A percentile compares a stretch with the other conserved stretches of the same genome.
Evolutionary conservation across 805 yeast genomes (phyloP).

Genomic region (Kregervanrija pseudodelftensis): DNA sequence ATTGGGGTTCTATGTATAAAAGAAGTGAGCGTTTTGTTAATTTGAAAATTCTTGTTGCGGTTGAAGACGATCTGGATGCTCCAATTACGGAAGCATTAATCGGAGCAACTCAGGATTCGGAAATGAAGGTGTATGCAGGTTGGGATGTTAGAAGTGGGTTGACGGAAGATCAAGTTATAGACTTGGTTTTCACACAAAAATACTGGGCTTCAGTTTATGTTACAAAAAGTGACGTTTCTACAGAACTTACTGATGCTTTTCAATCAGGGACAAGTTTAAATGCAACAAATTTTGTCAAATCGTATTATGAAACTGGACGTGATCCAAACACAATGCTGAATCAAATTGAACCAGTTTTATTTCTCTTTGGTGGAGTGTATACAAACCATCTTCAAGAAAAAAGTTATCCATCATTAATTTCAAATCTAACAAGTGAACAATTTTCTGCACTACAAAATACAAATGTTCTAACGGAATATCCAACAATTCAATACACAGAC

Average conservation of each 20-base stretch:
- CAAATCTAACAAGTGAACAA: conserved; percentile 20
- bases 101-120: conserved; percentile 10
- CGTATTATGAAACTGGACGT: conserved; percentile 54
- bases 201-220: conserved; percentile 63
- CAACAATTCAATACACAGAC: conserved; percentile 12
- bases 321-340: conserved; percentile 44
- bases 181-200: conserved; percentile 43
- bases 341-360: conserved; percentile 39
- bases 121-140: conserved; percentile 20
- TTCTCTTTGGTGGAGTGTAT: conserved; percentile 29
- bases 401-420: conserved; percentile 24
- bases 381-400: conserved; percentile 8
- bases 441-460: conserved; percentile 15
- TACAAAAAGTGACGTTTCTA: conserved; percentile 34
- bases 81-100: conserved; percentile 26
- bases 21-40: conserved; percentile 26
- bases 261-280: conserved; percentile 25
- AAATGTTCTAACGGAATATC: conserved; percentile 15
- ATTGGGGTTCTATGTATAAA: conserved; percentile 42
- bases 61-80: conserved; percentile 29
- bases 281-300: conserved; percentile 17
- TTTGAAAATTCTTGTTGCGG: conserved; percentile 32
- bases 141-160: conserved; percentile 31
- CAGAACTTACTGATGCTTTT: conserved; percentile 36
- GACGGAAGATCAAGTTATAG: conserved; percentile 31